Conservation (phyloP, 169 alveolate genomes). For the Cryptosporidium sp. region DNA sequence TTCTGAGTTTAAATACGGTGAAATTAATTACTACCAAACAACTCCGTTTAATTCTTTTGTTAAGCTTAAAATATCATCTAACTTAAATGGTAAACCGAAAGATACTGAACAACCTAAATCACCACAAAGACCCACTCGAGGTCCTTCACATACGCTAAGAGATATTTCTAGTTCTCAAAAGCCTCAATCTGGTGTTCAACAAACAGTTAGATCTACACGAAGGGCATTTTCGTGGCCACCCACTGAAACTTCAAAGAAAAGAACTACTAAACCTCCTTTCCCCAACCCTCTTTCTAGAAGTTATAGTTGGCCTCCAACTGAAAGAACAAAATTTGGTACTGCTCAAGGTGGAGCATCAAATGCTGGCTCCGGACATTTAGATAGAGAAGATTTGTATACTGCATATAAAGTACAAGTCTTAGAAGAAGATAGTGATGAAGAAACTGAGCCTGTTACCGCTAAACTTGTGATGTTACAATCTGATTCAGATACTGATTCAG, state of each 20-base stretch:
- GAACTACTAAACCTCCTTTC: not conserved
- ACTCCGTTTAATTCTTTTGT: not conserved
- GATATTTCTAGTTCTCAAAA: not conserved
- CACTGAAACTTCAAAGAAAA: not conserved
- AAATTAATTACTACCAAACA: not conserved
- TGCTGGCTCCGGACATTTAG: not conserved
- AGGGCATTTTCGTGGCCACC: not conserved
- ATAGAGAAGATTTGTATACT: not conserved
- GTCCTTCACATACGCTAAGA: not conserved
- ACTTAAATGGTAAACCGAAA: not conserved
- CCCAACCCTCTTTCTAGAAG: not conserved
- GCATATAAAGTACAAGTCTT: not conserved
- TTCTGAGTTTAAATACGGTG: not conserved
- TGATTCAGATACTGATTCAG: no score
- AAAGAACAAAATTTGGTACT: no score
- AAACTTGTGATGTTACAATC: no score
- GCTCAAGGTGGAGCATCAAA: no score
- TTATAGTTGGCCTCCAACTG: not conserved
- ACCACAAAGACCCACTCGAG: not conserved
- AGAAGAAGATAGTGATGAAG: not conserved
- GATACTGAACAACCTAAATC: not conserved
- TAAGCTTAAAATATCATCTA: not conserved
- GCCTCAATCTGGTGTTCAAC: not conserved
- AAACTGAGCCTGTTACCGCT: not conserved
- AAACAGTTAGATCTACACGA: not conserved